Base-by-base conservation (phyloP, 176 grass and related monocot species). In the Oryza coarctata region DNA sequence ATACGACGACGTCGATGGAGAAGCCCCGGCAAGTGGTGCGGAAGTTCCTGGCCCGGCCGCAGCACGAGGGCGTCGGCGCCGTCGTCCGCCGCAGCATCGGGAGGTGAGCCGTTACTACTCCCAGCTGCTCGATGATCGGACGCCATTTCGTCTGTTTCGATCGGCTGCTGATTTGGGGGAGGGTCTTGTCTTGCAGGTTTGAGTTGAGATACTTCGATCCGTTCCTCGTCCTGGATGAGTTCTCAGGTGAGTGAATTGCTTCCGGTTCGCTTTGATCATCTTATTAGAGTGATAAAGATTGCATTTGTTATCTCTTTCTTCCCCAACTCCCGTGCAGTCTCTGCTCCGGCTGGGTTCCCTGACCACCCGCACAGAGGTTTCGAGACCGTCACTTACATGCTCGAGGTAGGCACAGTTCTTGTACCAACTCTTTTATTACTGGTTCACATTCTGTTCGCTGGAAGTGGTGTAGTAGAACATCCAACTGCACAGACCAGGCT, bases 361-460 rank as follows among this genome's bases (percentile, higher is more conserved):
- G 96, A 99, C 64, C 96, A 99, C 70, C 96, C 96, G 3, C 96
- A 99, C 87, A 70, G 96, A 84, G 96, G 95, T 11, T 98, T 98
- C 91, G 95, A 98, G 85, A 98, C 95, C 49, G 95, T 97, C 74
- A 97, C 95, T 33, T 97, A 97, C 90, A 97, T 97, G 95, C 88
- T 97, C 22, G 95, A 97, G 92, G 95, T 97, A 76, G 1, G 43
- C 20, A 14, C 26, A 1, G 5, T 71, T 11, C 9, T 15, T 12
- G 32, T 68, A 29, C 43, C 43, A 49, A 0, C 7, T 15, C 0
- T 7, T 68, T 26, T 2, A 58, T 26, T 2, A 58, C 7, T 23
- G 9, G 0, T 18, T 45, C 17, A 5, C 5, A 65, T 80, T 70
- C 35, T 13, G 47, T 30, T 31, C 57, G 22, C 62, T 32, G 64